Evolutionary conservation across 768 basidiomycete genomes (phyloP).

Genomic region (Paxillus involutus): DNA sequence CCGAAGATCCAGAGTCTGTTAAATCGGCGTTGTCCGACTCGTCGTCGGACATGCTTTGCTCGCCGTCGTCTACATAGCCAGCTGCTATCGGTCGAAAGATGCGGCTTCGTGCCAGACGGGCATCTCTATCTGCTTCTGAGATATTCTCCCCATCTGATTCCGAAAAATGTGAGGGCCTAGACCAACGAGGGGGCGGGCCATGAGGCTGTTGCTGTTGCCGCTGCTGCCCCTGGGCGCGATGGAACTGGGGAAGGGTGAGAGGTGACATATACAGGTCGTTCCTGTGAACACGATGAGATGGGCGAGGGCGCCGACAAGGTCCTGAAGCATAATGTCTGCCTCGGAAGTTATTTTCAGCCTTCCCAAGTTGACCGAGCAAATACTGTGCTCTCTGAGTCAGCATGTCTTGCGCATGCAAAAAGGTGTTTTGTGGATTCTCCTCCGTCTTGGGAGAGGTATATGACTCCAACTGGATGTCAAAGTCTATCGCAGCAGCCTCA

Average conservation of each 20-base stretch:
- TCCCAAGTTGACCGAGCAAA: conserved; percentile 42
- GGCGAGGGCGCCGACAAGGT: conserved; percentile 3
- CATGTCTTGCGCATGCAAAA: conserved; percentile 69
- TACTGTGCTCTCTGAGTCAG: conserved; percentile 61
- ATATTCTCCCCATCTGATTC: conserved; percentile 67
- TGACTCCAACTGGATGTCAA: conserved; percentile 64
- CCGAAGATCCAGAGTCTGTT: conserved; percentile 46
- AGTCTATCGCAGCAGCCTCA: conserved; percentile 54
- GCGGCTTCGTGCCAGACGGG: conserved; percentile 68
- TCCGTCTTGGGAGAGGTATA: conserved; percentile 60
- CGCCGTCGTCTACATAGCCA: conserved; percentile 36
- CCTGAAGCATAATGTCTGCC: not conserved
- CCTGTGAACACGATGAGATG: conserved; percentile 30
- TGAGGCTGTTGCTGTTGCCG: conserved; percentile 9
- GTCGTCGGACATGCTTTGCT: conserved; percentile 61
- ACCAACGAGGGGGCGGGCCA: conserved; percentile 17
- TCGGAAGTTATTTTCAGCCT: conserved; percentile 10
- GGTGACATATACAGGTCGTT: conserved; percentile 54
- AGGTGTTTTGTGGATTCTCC: conserved; percentile 59
- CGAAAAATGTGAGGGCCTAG: conserved; percentile 36
- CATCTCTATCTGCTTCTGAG: conserved; percentile 69
- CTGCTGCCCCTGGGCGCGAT: not conserved
- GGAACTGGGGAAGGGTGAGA: conserved; percentile 30
- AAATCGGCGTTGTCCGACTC: conserved; percentile 79
- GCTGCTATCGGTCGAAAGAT: conserved; percentile 36